Evolutionary conservation across 345 rosid species (phyloP), one percentile per base, ranked within the genome.

Genomic region (Triadica sebifera): DNA sequence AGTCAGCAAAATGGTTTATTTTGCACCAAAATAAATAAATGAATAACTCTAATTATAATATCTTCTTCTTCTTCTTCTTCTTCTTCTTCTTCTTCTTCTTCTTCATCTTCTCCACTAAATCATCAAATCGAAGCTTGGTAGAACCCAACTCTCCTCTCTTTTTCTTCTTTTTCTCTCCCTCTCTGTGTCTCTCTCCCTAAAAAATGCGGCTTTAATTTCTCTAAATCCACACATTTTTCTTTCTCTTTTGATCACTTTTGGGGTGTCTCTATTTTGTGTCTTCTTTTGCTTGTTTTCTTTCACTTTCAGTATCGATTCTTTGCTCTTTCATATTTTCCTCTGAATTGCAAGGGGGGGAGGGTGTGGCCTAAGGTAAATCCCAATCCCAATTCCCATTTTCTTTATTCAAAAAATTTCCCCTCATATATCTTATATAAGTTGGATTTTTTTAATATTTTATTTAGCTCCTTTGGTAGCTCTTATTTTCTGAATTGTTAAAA

Each of bases 261-360:
- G 25, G 52, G 24, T n/a, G n/a, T n/a, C n/a, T n/a, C n/a, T n/a
- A 6, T 38, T 24, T 8, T 19, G 3, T 57, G 22, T 22, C 25
- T 22, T 49, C n/a, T n/a, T n/a, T n/a, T n/a, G n/a, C n/a, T 43
- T 41, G 55, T 60, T 60, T 59, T 38, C 63, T 66, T 37, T 19
- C 20, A 2, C 37, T 49, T 6, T 59, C 52, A 5, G 29, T 2
- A 3, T 53, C 43, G 20, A 55, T 55, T 49, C 50, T 59, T 57
- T 16, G 24, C 74, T 47, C 73, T 58, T 6, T 8, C 57, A 58
- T 63, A 59, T 66, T 69, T 69, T 70, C 58, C 47, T 78, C 58
- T 50, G 53, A 61, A 1, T 7, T 17, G 29, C 6, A 19, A n/a
- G n/a, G n/a, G n/a, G n/a, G n/a, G 39, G 16, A n/a, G n/a, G 69